A percentile compares a stretch with the other conserved stretches of the same genome.
Conservation (phyloP, 2,329 filamentous ascomycete species). For the Calonectria montana region DNA sequence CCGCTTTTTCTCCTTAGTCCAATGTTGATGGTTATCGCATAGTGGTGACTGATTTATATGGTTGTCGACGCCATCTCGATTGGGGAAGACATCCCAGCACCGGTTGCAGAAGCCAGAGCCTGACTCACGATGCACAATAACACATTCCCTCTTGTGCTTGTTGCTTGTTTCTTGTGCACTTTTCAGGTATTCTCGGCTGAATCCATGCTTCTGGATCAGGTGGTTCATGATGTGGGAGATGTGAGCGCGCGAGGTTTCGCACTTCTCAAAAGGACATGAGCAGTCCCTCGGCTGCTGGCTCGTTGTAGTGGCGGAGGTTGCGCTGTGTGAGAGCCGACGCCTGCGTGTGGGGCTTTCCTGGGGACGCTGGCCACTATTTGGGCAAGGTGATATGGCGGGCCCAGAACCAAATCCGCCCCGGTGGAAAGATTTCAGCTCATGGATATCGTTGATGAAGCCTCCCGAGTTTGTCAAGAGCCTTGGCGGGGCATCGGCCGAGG, state of each 20-base stretch:
- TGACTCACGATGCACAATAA: background rate
- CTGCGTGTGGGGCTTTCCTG: background rate
- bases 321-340: background rate
- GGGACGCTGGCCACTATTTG: background rate
- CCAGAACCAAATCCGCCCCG: background rate
- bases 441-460: background rate
- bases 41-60: background rate
- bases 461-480: background rate
- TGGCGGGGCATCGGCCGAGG: too few relatives aligned
- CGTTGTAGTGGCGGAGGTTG: background rate
- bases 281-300: background rate
- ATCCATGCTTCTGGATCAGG: background rate
- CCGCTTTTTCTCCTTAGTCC: background rate
- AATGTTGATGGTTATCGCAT: background rate
- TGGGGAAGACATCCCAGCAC: background rate
- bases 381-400: too few relatives aligned
- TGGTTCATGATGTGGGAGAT: background rate
- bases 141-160: background rate
- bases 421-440: background rate
- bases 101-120: background rate
- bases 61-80: background rate
- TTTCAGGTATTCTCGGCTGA: background rate
- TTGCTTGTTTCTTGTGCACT: background rate
- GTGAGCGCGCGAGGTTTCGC: background rate
- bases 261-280: background rate